Conservation (phyloP, 805 yeast genomes). For the Lipomyces oligophaga region DNA sequence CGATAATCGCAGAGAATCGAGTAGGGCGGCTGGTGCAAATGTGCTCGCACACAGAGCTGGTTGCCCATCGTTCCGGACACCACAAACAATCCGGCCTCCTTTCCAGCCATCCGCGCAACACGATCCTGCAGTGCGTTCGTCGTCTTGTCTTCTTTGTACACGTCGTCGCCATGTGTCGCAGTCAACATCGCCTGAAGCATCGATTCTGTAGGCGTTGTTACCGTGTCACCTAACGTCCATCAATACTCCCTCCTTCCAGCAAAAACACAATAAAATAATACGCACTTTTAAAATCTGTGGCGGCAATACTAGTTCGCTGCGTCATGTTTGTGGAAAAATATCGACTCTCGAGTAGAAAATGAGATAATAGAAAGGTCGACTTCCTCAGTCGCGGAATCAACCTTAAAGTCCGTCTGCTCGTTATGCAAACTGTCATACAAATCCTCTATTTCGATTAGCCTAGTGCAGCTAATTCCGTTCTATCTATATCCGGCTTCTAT, state of each 20-base stretch:
- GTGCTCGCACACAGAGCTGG: conserved; percentile 77
- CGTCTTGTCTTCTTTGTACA: conserved; percentile 77
- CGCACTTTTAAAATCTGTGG: conserved; percentile 24
- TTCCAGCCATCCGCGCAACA: conserved; percentile 68
- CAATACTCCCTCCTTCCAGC: not conserved
- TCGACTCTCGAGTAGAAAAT: conserved; percentile 2
- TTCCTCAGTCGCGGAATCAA: not conserved
- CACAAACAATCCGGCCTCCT: conserved; percentile 76
- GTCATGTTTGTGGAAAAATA: conserved; percentile 10
- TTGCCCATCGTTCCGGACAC: conserved; percentile 88
- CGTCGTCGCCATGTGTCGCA: conserved; percentile 78
- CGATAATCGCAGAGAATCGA: conserved; percentile 82
- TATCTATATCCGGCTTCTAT: too few relatives aligned
- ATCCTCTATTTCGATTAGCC: too few relatives aligned
- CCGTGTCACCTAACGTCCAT: conserved; percentile 54
- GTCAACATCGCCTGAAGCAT: conserved; percentile 60
- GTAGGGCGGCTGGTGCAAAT: conserved; percentile 76
- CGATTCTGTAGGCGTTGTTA: conserved; percentile 76
- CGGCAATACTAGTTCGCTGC: conserved; percentile 17
- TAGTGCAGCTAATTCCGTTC: too few relatives aligned
- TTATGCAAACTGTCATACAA: too few relatives aligned
- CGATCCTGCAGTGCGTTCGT: conserved; percentile 61
- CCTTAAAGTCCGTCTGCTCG: not conserved
- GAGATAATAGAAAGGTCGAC: not conserved
- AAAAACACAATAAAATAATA: not conserved